Evolutionary conservation across 208 protist genomes (phyloP), one percentile per base, ranked within the genome.

Genomic region (Trichomonas gallinae): DNA sequence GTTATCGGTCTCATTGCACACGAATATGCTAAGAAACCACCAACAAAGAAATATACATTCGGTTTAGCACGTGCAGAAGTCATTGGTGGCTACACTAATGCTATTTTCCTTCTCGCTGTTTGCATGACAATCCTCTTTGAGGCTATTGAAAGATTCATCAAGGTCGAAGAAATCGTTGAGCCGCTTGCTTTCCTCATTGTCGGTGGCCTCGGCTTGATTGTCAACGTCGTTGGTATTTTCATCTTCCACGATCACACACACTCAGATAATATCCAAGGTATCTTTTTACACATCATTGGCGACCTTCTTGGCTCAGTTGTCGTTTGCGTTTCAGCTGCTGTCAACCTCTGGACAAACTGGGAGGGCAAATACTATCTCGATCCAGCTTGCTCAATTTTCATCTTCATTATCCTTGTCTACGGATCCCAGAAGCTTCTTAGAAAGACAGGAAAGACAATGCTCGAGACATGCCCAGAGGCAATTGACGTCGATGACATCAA

Each of bases 281-380:
- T 97, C 23, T 96, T 97, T 38, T 38, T 97, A 9, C 97, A 97
- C 96, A 63, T 97, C 26, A 21, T 97, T n/a, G 97, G 97, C 34
- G 97, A 97, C 96, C 46, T 83, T 31, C 44, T 97, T 15, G 96
- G 96, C 38, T 97, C 91, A 51, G 63, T 97, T 83, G 97, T 48
- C 38, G 97, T 97, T 46, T 1, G 96, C 46, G 45, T 97, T 96
- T 96, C 96, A 72, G 89, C 63, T 58, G 31, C 63, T 17, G 85
- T 97, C 44, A 82, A 93, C n/a, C 44, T 40, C 4, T 97, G 96
- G 44, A 96, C 81, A n/a, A 40, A 97, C 38, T 51, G 21, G 10
- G 45, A 58, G 23, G 97, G 42, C 11, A 82, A 48, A 72, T 49
- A 96, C 3, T 97, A 85, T 38, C 26, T 83, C 13, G 97, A 97